phyloP scores from a whole-genome alignment of 176 grass and related monocot genomes.

The Thalia dealbata region DNA sequence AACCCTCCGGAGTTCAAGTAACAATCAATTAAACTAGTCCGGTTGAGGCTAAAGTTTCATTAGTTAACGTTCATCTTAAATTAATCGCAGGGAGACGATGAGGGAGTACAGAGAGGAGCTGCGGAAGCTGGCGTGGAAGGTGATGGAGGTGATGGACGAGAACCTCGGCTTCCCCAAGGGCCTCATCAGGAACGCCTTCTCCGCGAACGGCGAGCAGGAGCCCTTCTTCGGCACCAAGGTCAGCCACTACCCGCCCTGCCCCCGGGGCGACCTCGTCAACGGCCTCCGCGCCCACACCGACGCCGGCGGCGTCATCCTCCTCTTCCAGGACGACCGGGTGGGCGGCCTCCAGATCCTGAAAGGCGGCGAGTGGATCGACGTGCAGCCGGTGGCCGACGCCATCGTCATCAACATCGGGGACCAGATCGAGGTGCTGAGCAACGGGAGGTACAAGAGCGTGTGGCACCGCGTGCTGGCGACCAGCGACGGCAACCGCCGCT shows the following conservation, averaged over 20 bases:
- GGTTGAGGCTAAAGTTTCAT: too few relatives aligned
- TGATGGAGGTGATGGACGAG: slow-evolving; percentile 53
- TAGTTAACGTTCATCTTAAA: too few relatives aligned
- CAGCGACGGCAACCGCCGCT: slow-evolving; percentile 46
- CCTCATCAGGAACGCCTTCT: slow-evolving; percentile 34
- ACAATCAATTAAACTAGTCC: too few relatives aligned
- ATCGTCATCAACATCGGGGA: slow-evolving; percentile 62
- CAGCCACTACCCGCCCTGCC: slow-evolving; percentile 50
- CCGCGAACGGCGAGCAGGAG: slow-evolving; percentile 11
- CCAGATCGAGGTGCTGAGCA: slow-evolving; percentile 62
- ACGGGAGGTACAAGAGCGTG: slow-evolving; percentile 45
- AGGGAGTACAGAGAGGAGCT: slow-evolving; percentile 42
- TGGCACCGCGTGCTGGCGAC: slow-evolving; percentile 60
- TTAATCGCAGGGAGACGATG: slow-evolving; percentile 53
- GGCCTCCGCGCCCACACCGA: slow-evolving; percentile 62
- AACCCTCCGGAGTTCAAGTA: not conserved
- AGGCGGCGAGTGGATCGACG: slow-evolving; percentile 45
- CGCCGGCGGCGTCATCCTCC: slow-evolving; percentile 49
- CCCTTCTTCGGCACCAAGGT: slow-evolving; percentile 58
- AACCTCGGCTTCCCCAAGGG: slow-evolving; percentile 35
- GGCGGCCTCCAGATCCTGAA: slow-evolving; percentile 51
- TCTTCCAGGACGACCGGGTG: slow-evolving; percentile 51
- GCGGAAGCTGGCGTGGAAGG: slow-evolving; percentile 17
- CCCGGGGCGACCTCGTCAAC: slow-evolving; percentile 31
- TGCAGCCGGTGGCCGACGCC: slow-evolving; percentile 37